Percentiles rank a stretch among this genome's conserved stretches.
Evolutionary conservation across 306 rosid genomes (phyloP).

Genomic region (Cucurbita maxima): DNA sequence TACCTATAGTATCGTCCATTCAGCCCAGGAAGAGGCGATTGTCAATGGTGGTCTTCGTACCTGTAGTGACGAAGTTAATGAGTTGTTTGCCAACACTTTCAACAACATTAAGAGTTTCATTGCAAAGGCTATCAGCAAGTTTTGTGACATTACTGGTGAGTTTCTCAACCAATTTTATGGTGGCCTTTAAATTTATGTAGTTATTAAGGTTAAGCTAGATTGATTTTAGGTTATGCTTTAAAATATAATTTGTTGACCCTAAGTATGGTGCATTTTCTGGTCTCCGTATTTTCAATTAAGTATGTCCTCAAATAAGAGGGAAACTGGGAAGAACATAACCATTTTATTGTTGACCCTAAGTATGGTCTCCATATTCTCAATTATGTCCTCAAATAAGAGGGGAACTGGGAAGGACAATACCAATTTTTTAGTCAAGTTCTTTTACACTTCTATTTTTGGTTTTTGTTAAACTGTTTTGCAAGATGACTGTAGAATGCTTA

Average conservation of each 20-base stretch:
- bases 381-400: too few species aligned
- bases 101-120: slow-evolving; percentile 25
- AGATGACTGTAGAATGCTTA: neutral
- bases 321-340: neutral
- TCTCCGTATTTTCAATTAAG: neutral
- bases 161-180: neutral
- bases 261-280: neutral
- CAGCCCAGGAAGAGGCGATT: slow-evolving; percentile 19
- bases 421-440: neutral
- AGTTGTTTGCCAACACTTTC: slow-evolving; percentile 36
- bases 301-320: neutral
- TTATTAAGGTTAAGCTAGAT: neutral
- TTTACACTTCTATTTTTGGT: neutral
- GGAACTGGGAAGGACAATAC: too few species aligned
- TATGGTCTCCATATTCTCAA: too few species aligned
- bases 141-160: slow-evolving; percentile 36
- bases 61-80: slow-evolving; percentile 28
- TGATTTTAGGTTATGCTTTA: neutral
- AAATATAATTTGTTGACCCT: neutral
- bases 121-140: slow-evolving; percentile 20
- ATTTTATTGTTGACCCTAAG: too few species aligned
- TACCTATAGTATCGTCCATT: slow-evolving; percentile 2
- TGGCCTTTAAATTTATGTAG: neutral
- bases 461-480: neutral
- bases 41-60: slow-evolving; percentile 1